These are phyloP conservation scores for Trypanosoma lewisi DNA, from an alignment of 208 protist species.

Conservation along the genomic window DNA sequence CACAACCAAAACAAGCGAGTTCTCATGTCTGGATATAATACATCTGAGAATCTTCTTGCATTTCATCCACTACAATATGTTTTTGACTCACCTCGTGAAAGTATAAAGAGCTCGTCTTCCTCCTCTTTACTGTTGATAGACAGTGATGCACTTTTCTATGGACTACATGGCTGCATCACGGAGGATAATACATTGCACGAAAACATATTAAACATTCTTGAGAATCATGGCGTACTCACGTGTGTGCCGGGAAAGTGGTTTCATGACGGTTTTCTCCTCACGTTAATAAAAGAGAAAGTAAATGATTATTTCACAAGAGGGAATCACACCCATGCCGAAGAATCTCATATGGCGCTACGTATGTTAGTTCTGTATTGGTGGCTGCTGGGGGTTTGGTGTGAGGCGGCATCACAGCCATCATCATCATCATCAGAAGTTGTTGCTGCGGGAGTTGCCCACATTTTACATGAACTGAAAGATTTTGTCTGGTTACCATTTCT, in stretches of 20 bases:
- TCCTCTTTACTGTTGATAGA: constrained; percentile 1
- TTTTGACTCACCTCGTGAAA: neutral
- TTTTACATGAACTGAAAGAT: constrained; percentile 2
- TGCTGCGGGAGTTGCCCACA: neutral
- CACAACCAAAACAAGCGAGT: too few relatives aligned
- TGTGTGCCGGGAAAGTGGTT: constrained; percentile 23
- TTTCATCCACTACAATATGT: constrained; percentile 32
- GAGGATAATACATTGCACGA: too few relatives aligned
- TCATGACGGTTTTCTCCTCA: constrained; percentile 9
- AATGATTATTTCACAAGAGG: neutral
- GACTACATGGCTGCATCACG: neutral
- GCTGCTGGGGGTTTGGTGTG: constrained; percentile 18
- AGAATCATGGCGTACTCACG: constrained; percentile 10
- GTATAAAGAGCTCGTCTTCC: neutral
- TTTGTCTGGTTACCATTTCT: constrained; percentile 19
- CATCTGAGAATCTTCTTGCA: neutral
- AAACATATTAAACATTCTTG: constrained; percentile 6
- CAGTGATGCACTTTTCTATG: neutral
- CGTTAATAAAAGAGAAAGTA: neutral
- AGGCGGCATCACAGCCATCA: neutral
- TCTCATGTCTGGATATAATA: constrained; percentile 15
- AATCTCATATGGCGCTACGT: constrained; percentile 7
- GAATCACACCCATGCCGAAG: neutral
- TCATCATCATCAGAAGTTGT: neutral
- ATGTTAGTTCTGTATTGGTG: constrained; percentile 30